A percentile compares a stretch with the other conserved stretches of the same genome.
These are phyloP conservation scores for Danielia reshetovae DNA, from an alignment of 805 yeast species.

Conservation along the genomic window DNA sequence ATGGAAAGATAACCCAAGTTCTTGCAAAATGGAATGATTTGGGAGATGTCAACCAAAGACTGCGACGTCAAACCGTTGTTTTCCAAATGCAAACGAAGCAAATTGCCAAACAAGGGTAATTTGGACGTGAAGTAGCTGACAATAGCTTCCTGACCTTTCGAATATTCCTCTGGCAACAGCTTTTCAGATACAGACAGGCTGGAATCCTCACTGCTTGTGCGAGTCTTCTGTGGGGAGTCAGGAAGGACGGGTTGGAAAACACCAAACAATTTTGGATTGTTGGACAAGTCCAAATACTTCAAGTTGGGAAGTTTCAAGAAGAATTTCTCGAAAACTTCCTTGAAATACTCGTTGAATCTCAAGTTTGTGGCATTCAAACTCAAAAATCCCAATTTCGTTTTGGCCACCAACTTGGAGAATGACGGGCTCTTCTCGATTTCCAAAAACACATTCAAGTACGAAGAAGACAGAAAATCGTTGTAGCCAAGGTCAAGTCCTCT, in stretches of 20 bases:
- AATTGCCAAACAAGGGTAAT: slow-evolving; percentile 62
- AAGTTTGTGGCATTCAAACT: slow-evolving; percentile 66
- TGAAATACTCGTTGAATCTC: slow-evolving; percentile 43
- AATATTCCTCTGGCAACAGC: not conserved
- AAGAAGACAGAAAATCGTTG: slow-evolving; percentile 54
- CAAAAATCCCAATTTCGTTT: slow-evolving; percentile 37
- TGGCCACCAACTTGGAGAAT: slow-evolving; percentile 16
- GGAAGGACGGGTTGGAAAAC: slow-evolving; percentile 13
- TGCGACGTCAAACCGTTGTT: slow-evolving; percentile 55
- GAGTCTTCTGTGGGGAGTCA: not conserved
- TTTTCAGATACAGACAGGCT: not conserved
- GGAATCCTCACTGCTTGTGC: not conserved
- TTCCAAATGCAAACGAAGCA: slow-evolving; percentile 70
- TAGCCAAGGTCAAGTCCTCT: slow-evolving; percentile 82
- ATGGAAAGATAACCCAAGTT: slow-evolving; percentile 66
- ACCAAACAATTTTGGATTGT: slow-evolving; percentile 66
- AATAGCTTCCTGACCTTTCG: slow-evolving; percentile 23
- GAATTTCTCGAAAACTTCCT: slow-evolving; percentile 47
- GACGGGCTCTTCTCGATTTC: slow-evolving; percentile 23
- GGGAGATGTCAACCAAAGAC: slow-evolving; percentile 58
- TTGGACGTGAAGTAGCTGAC: slow-evolving; percentile 55
- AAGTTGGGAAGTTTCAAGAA: slow-evolving; percentile 54
- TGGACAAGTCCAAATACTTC: slow-evolving; percentile 71
- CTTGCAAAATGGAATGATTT: slow-evolving; percentile 65
- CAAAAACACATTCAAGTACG: slow-evolving; percentile 33